Evolutionary conservation across 768 basidiomycete species (phyloP).

Genomic region (Boletus reticuloceps): DNA sequence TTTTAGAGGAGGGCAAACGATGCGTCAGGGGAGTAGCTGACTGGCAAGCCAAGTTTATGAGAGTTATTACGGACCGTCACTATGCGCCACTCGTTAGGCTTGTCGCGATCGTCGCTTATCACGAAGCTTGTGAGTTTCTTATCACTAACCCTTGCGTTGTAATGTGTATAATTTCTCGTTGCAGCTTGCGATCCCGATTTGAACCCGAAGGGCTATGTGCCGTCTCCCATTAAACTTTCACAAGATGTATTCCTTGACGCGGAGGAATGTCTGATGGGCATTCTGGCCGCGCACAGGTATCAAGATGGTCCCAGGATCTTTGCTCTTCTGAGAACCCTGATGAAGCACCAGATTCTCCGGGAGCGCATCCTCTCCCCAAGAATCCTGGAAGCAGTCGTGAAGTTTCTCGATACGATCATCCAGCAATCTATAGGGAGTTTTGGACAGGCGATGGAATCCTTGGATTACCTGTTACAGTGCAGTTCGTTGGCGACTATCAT

Average conservation of each 20-base stretch:
- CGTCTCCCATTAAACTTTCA: background rate
- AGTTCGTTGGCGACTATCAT: slow-evolving; percentile 4
- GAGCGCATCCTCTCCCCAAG: slow-evolving; percentile 14
- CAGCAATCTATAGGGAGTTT: slow-evolving; percentile 1
- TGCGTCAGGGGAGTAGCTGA: slow-evolving; percentile 12
- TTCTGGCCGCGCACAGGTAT: slow-evolving; percentile 11
- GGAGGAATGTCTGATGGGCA: slow-evolving; percentile 5
- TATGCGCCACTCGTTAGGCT: slow-evolving; percentile 20
- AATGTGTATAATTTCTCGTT: background rate
- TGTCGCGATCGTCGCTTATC: slow-evolving; percentile 21
- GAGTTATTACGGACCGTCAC: slow-evolving; percentile 6
- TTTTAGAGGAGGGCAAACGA: slow-evolving; percentile 18
- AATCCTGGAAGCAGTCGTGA: slow-evolving; percentile 7
- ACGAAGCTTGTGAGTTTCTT: slow-evolving; percentile 16
- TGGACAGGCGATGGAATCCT: slow-evolving; percentile 23
- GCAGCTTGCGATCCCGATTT: slow-evolving; percentile 5
- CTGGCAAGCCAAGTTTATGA: slow-evolving; percentile 11
- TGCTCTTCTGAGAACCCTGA: slow-evolving; percentile 19
- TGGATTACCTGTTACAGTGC: slow-evolving; percentile 17
- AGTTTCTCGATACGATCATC: slow-evolving; percentile 13
- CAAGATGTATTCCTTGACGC: slow-evolving; percentile 7
- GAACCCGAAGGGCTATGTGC: background rate
- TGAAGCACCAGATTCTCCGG: slow-evolving; percentile 17
- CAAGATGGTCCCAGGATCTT: slow-evolving; percentile 17
- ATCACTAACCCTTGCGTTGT: background rate